Evolutionary conservation across 768 basidiomycete genomes (phyloP).

Genomic region (Pseudohyphozyma bogoriensis): DNA sequence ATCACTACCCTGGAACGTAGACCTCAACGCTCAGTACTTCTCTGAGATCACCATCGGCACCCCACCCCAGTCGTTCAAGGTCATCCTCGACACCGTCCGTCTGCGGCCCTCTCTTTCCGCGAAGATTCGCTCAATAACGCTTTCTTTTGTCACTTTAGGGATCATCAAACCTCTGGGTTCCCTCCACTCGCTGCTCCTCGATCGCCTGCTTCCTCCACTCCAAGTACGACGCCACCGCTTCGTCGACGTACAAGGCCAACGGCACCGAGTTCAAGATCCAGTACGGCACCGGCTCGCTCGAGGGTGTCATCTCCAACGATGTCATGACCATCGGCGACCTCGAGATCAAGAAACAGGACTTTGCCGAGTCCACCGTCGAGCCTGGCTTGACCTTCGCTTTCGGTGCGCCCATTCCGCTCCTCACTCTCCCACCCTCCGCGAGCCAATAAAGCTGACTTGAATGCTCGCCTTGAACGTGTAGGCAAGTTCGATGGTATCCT

Average conservation of each 20-base stretch:
- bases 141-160: too few relatives aligned
- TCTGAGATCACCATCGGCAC: slow-evolving; percentile 72
- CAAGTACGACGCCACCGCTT: slow-evolving; percentile 60
- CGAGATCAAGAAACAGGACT: slow-evolving; percentile 61
- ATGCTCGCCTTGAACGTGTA: too few relatives aligned
- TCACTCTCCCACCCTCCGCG: background rate
- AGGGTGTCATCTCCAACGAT: slow-evolving; percentile 88
- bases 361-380: slow-evolving; percentile 91
- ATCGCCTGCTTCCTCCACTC: slow-evolving; percentile 86
- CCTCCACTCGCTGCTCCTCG: slow-evolving; percentile 59
- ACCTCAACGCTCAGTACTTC: slow-evolving; percentile 93
- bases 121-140: too few relatives aligned
- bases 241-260: slow-evolving; percentile 80
- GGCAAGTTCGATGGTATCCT: slow-evolving; percentile 86
- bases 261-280: slow-evolving; percentile 79
- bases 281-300: slow-evolving; percentile 93
- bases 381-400: slow-evolving; percentile 82
- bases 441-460: background rate
- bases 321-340: slow-evolving; percentile 71
- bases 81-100: slow-evolving; percentile 5
- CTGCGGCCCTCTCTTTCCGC: slow-evolving; percentile 83
- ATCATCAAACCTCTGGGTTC: slow-evolving; percentile 30
- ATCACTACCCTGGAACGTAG: too few relatives aligned
- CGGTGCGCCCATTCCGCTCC: background rate
- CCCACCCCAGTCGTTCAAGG: slow-evolving; percentile 62